Conservation (phyloP, 345 rosid species). For the Hypericum perforatum region DNA sequence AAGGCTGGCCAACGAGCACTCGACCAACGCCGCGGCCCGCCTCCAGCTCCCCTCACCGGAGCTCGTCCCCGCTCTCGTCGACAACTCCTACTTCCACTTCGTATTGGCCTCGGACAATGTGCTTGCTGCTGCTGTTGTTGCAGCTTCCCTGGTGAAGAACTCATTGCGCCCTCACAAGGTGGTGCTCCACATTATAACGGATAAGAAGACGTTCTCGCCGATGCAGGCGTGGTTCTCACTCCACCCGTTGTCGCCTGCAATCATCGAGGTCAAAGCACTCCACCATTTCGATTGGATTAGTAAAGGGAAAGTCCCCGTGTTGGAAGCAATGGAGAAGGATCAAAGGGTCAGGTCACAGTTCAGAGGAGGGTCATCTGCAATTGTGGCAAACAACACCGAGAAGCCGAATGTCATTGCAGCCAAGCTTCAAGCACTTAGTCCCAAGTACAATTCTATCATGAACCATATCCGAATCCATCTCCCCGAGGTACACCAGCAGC, state of each 20-base stretch:
- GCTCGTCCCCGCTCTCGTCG: constrained; percentile 71
- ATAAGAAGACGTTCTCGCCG: constrained; percentile 79
- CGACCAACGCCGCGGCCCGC: constrained; percentile 89
- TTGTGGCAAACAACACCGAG: constrained; percentile 54
- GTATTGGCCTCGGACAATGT: constrained; percentile 90
- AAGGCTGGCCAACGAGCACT: constrained; percentile 74
- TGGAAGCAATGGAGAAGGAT: constrained; percentile 98
- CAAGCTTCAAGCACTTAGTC: constrained; percentile 88
- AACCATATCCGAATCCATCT: constrained; percentile 89
- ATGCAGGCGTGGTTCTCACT: constrained; percentile 99
- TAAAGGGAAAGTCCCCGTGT: constrained; percentile 85
- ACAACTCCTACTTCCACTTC: constrained; percentile 68
- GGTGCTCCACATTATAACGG: constrained; percentile 86
- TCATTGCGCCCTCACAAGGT: constrained; percentile 52
- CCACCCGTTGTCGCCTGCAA: constrained; percentile 71
- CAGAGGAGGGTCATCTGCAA: constrained; percentile 87
- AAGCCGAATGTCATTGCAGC: constrained; percentile 80
- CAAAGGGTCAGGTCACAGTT: constrained; percentile 75
- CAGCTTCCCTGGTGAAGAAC: constrained; percentile 57
- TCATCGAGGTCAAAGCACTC: constrained; percentile 92
- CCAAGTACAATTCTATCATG: constrained; percentile 88
- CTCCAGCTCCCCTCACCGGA: constrained; percentile 78
- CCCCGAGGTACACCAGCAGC: constrained; percentile 52
- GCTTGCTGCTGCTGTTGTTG: constrained; percentile 88
- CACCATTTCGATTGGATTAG: constrained; percentile 96